A percentile compares a stretch with the other conserved stretches of the same genome.
phyloP scores from a whole-genome alignment of 2,329 filamentous ascomycete species.

The Botryotinia narcissicola region DNA sequence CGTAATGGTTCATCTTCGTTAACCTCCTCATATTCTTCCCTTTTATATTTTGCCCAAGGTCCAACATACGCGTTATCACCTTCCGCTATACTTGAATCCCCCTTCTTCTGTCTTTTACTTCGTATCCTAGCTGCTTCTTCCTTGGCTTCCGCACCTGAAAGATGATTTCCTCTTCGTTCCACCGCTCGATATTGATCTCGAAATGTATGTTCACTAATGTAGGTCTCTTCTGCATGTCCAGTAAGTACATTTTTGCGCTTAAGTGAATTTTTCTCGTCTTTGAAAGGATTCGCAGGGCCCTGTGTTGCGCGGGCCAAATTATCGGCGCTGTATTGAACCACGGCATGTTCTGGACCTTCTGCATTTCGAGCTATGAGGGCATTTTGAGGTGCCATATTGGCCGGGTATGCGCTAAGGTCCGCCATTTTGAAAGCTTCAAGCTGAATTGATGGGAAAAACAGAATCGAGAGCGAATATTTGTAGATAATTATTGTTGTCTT shows the following conservation, averaged over 20 bases:
- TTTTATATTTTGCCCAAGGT: conserved; percentile 85
- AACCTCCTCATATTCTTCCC: conserved; percentile 70
- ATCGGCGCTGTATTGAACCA: conserved; percentile 67
- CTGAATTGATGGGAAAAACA: not conserved
- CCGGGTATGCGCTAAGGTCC: conserved; percentile 61
- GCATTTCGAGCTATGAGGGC: conserved; percentile 59
- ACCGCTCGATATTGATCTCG: conserved; percentile 82
- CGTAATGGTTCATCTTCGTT: conserved; percentile 71
- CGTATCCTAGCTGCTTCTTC: conserved; percentile 66
- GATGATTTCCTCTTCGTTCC: conserved; percentile 60
- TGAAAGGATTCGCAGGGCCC: conserved; percentile 75
- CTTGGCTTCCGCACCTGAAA: conserved; percentile 59
- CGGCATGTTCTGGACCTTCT: conserved; percentile 56
- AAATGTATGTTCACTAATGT: conserved; percentile 88
- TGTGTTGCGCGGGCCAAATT: conserved; percentile 63
- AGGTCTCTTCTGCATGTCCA: conserved; percentile 83
- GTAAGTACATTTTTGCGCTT: conserved; percentile 84
- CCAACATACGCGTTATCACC: conserved; percentile 87
- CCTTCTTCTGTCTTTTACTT: conserved; percentile 79
- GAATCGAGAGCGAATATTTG: not conserved
- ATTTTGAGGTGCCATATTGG: conserved; percentile 64
- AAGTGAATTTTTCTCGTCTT: conserved; percentile 55
- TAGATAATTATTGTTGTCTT: not conserved
- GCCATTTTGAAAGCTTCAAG: conserved; percentile 47
- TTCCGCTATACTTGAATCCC: conserved; percentile 78